Conservation (phyloP, 805 yeast genomes). For the Saccharomycopsis microspora region DNA sequence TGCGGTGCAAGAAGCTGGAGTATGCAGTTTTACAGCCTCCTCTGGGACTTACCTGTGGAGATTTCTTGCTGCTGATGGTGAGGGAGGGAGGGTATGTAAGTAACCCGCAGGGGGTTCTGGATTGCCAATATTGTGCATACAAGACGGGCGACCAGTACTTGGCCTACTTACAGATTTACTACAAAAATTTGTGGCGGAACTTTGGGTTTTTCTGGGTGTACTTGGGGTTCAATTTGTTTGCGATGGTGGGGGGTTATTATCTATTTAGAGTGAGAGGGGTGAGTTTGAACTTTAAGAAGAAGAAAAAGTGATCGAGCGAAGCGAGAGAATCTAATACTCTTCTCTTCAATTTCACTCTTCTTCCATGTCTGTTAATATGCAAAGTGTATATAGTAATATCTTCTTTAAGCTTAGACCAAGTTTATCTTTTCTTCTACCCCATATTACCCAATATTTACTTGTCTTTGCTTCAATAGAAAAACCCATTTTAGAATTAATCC, state of each 20-base stretch:
- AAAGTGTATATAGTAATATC: background rate
- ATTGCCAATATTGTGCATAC: conserved; percentile 40
- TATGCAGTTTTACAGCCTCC: conserved; percentile 42
- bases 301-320: background rate
- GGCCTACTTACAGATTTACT: conserved; percentile 30
- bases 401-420: no score
- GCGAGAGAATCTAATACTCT: background rate
- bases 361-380: background rate
- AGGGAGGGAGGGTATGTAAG: conserved; percentile 40
- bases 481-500: no score
- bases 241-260: conserved; percentile 29
- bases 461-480: no score
- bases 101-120: conserved; percentile 35
- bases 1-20: conserved; percentile 39
- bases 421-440: no score
- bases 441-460: no score
- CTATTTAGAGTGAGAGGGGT: conserved; percentile 18
- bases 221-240: conserved; percentile 38
- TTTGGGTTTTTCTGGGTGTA: conserved; percentile 51
- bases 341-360: background rate
- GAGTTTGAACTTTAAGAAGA: background rate
- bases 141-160: conserved; percentile 38
- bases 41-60: conserved; percentile 50
- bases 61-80: conserved; percentile 37
- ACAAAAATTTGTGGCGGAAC: conserved; percentile 49